These are phyloP conservation scores for Circinella minor DNA, from an alignment of 371 early-diverging fungal genomes.

Conservation along the genomic window DNA sequence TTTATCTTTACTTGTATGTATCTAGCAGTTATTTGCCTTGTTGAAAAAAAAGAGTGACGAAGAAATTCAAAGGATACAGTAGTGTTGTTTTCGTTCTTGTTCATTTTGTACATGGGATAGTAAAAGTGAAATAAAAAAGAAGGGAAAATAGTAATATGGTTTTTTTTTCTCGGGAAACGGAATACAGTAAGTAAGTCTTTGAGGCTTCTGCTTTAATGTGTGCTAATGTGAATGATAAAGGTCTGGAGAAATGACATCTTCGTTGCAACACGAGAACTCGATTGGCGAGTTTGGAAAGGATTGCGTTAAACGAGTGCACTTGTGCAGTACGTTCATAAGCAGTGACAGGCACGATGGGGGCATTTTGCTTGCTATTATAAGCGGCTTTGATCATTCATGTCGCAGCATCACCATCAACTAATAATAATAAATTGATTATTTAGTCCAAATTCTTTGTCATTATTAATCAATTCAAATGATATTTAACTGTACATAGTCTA, in stretches of 20 bases:
- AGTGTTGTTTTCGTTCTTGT: no score
- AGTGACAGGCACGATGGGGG: conserved; percentile 77
- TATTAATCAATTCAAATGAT: conserved; percentile 91
- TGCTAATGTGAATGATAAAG: conserved; percentile 14
- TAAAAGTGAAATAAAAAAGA: no score
- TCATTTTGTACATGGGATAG: no score
- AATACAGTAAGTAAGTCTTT: background rate
- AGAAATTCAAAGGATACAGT: no score
- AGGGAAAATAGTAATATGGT: no score
- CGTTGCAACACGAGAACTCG: conserved; percentile 60
- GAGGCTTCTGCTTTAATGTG: conserved; percentile 16
- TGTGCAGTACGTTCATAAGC: conserved; percentile 70
- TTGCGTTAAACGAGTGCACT: conserved; percentile 74
- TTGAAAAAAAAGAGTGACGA: no score
- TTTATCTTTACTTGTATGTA: no score
- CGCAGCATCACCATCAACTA: conserved; percentile 90
- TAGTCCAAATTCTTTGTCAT: conserved; percentile 85
- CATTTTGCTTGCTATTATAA: conserved; percentile 73
- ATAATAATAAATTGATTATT: background rate
- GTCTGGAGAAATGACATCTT: conserved; percentile 42
- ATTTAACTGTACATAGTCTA: conserved; percentile 88
- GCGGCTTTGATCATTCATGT: conserved; percentile 95
- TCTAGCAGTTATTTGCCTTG: no score
- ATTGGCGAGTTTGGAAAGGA: conserved; percentile 75
- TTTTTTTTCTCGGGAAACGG: no score